These are phyloP conservation scores for Paulownia fortunei DNA, from an alignment of 257 asterid species.

Conservation along the genomic window DNA sequence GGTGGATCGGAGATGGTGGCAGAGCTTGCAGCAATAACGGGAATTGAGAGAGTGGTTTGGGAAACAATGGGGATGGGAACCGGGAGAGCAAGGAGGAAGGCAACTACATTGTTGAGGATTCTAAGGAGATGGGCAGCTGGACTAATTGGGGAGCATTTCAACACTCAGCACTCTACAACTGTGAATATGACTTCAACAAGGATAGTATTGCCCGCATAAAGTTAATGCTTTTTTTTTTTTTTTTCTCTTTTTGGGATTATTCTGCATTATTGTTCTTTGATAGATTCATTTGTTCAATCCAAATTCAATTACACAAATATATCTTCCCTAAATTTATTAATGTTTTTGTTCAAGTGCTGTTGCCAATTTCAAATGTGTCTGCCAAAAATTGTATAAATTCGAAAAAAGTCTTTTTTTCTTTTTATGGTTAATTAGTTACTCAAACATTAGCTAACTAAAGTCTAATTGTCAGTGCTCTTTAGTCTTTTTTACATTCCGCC, in stretches of 20 bases:
- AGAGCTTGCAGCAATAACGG: too few relatives aligned
- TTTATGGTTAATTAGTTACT: not conserved
- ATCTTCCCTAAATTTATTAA: too few relatives aligned
- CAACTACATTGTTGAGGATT: slow-evolving; percentile 75
- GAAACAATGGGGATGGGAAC: slow-evolving; percentile 86
- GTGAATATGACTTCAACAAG: slow-evolving; percentile 51
- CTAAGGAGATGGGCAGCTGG: slow-evolving; percentile 99
- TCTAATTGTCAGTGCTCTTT: slow-evolving; percentile 11
- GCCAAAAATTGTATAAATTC: too few relatives aligned
- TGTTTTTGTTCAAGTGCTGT: not conserved
- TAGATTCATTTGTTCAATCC: too few relatives aligned
- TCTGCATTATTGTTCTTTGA: too few relatives aligned
- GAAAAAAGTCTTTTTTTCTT: too few relatives aligned
- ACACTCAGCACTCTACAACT: slow-evolving; percentile 37
- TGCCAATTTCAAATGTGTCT: slow-evolving; percentile 1
- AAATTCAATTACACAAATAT: too few relatives aligned
- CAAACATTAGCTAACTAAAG: not conserved
- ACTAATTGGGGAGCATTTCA: slow-evolving; percentile 52
- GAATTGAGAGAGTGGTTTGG: slow-evolving; percentile 84
- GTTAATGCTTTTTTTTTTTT: too few relatives aligned
- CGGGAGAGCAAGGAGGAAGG: slow-evolving; percentile 77
- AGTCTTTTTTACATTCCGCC: not conserved
- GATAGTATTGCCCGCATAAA: too few relatives aligned
- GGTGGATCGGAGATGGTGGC: too few relatives aligned
- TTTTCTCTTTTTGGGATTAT: too few relatives aligned